phyloP scores from a whole-genome alignment of 2,329 filamentous ascomycete genomes.

The Ambrosiella cleistominuta region DNA sequence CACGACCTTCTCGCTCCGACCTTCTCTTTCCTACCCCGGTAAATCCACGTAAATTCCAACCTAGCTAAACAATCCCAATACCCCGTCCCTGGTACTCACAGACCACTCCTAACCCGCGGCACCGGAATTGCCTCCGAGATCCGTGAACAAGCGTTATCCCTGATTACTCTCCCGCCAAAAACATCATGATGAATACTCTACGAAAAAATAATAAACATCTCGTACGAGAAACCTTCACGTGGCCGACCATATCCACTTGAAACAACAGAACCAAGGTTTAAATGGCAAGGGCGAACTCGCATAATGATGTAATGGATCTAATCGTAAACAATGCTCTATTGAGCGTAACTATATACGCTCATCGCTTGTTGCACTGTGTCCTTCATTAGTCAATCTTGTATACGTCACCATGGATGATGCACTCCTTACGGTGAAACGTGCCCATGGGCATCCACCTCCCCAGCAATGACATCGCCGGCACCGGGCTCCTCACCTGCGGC shows the following conservation, averaged over 20 bases:
- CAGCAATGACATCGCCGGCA: slow-evolving; percentile 13
- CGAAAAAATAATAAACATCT: not conserved
- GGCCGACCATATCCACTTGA: not conserved
- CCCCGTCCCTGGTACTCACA: no score
- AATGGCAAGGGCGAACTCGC: not conserved
- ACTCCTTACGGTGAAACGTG: slow-evolving; percentile 5
- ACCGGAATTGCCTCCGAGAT: not conserved
- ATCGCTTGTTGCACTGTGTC: not conserved
- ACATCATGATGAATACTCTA: not conserved
- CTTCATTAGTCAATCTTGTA: no score
- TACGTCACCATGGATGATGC: no score
- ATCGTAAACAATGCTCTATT: not conserved
- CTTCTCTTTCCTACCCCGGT: no score
- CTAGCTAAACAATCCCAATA: no score
- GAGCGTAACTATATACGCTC: not conserved
- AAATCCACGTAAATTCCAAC: no score
- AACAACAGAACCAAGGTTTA: not conserved
- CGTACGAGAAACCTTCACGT: not conserved
- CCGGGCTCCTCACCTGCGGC: slow-evolving; percentile 13
- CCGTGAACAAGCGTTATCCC: not conserved
- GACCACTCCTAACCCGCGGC: not conserved
- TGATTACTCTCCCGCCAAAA: not conserved
- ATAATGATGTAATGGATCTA: not conserved
- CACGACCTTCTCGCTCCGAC: no score
- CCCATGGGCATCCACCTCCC: slow-evolving; percentile 9